Evolutionary conservation across 2,329 filamentous ascomycete genomes (phyloP).

Genomic region (Colletotrichum tamarilloi): DNA sequence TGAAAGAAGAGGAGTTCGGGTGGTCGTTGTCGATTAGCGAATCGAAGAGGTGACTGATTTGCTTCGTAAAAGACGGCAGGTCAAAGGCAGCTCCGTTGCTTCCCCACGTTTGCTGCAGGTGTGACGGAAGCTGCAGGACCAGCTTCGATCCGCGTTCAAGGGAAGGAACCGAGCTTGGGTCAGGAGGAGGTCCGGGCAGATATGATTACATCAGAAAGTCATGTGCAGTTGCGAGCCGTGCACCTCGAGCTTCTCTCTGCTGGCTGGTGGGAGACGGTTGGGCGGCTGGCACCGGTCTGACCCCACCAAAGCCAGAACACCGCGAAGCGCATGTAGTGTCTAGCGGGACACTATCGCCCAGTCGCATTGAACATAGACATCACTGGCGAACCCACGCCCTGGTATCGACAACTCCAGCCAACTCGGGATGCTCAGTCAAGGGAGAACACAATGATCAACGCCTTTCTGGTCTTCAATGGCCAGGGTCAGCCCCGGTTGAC

Average conservation of each 20-base stretch:
- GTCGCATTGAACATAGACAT: neutral
- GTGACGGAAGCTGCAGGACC: constrained; percentile 4
- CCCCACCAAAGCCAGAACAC: constrained; percentile 20
- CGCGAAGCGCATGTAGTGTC: neutral
- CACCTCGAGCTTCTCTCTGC: constrained; percentile 14
- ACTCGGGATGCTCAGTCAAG: constrained; percentile 38
- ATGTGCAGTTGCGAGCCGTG: constrained; percentile 24
- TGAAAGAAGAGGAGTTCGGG: neutral
- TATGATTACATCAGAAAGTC: constrained; percentile 34
- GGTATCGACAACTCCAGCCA: neutral
- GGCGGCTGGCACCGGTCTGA: neutral
- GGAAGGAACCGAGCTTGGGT: constrained; percentile 17
- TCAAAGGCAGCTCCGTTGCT: constrained; percentile 23
- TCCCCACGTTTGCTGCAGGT: constrained; percentile 35
- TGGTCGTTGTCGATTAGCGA: neutral
- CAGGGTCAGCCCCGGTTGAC: constrained; percentile 95
- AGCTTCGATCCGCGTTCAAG: neutral
- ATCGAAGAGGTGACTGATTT: neutral
- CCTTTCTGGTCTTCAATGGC: constrained; percentile 98
- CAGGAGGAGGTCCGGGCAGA: neutral
- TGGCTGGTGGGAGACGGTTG: neutral
- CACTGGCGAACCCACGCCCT: neutral
- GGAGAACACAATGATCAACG: constrained; percentile 87
- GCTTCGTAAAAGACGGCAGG: neutral
- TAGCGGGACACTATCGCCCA: neutral